Conservation (phyloP, 495 filamentous ascomycete genomes). For the Penicillium samsonianum region DNA sequence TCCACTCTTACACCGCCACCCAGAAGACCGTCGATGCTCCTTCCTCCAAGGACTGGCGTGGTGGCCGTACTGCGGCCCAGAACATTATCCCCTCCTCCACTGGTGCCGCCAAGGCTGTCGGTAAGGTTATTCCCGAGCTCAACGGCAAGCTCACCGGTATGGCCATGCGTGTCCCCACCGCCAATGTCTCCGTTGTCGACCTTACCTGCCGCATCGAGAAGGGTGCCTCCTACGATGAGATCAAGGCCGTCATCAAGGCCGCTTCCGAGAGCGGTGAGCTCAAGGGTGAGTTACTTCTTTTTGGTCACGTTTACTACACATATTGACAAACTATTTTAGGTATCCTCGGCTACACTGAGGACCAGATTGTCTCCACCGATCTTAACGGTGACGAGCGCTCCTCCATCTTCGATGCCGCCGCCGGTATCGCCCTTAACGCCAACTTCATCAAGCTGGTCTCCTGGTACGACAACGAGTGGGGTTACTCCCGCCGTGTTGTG, state of each 20-base stretch:
- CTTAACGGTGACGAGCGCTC: constrained; percentile 88
- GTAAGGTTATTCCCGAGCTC: constrained; percentile 95
- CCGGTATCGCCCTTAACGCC: constrained; percentile 94
- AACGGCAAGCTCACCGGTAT: constrained; percentile 99
- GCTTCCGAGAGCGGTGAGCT: constrained; percentile 73
- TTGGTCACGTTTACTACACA: neutral
- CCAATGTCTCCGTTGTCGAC: constrained; percentile 99
- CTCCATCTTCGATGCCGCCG: constrained; percentile 99
- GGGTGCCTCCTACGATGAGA: constrained; percentile 82
- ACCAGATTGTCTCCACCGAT: constrained; percentile 92
- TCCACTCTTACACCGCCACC: constrained; percentile 99
- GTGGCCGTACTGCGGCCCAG: constrained; percentile 95
- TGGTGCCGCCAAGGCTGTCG: constrained; percentile 99
- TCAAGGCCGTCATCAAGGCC: constrained; percentile 90
- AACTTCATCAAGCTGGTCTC: constrained; percentile 98
- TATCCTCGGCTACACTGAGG: constrained; percentile 93
- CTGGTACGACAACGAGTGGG: constrained; percentile 98
- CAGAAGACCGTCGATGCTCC: constrained; percentile 99
- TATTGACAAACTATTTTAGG: constrained; percentile 27
- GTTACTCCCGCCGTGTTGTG: constrained; percentile 97
- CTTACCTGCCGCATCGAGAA: constrained; percentile 94
- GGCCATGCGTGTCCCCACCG: constrained; percentile 97
- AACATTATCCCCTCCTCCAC: constrained; percentile 99
- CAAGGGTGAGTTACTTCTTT: constrained; percentile 52
- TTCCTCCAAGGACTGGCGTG: constrained; percentile 98